Base-by-base conservation (phyloP, 352 stramenopile species). In the Globisporangium cederbergense region DNA sequence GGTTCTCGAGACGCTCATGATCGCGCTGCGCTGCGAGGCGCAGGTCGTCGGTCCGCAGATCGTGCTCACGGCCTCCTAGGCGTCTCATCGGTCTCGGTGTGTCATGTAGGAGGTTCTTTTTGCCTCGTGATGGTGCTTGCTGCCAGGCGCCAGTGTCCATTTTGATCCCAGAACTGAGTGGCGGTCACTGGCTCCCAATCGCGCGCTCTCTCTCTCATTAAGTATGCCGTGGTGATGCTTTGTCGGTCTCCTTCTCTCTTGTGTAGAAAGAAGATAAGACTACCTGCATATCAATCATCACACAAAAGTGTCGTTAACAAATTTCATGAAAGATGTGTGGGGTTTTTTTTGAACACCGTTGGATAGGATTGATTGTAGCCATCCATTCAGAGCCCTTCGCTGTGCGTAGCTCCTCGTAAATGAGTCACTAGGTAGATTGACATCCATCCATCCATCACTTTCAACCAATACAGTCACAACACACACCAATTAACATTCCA, bases 1-100 rank as follows among this genome's bases (percentile, higher is more conserved):
- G 82, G 86, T 82, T 32, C 81, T 91, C 53, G 80, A 91, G 71
- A 88, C 84, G 65, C 74, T 91, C 18, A 65, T 85, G 66, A 88
- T 89, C 59, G 78, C 79, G 54, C 50, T 91, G 60, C 75, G 77
- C 22, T 80, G 78, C 70, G 82, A 91, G 60, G 70, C 64, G 28
- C 68, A 77, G 36, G 77, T 83, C 38, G 58, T 85, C 4, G 80
- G 80, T 3, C 81, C 75, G 40, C 64, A 64, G 30, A 18, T 69
- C 43, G 64, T 69, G 30, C 50, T 69, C 36, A 62, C 62, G 2
- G 55, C 55, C 22, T 60, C 55, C 22, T 68, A 64, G 45, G 38
- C 18, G 58, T 3, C 34, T 3, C 34, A 28, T 25, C 34, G 7
- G 4, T 16, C 9, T 11, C 38, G 13, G 40, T 20, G 40, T 46